These are phyloP conservation scores for Podaxis carcinomalis DNA, from an alignment of 768 basidiomycete species.

Conservation along the genomic window DNA sequence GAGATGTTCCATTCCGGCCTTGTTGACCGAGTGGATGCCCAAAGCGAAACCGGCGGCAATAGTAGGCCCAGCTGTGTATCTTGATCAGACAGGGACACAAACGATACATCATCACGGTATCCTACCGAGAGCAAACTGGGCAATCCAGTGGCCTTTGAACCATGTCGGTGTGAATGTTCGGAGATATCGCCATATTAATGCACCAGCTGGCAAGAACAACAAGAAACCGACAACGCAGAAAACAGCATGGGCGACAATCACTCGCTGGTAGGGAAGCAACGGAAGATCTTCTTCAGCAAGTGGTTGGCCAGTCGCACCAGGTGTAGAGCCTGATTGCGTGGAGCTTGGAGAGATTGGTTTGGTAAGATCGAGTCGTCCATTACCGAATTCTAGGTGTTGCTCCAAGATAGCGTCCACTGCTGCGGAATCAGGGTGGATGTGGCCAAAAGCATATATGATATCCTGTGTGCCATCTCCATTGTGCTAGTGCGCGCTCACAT, in stretches of 20 bases:
- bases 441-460: conserved; percentile 61
- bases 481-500: conserved; percentile 26
- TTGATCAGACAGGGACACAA: background rate
- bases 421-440: conserved; percentile 40
- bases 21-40: conserved; percentile 35
- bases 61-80: conserved; percentile 33
- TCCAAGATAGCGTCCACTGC: conserved; percentile 39
- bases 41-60: conserved; percentile 42
- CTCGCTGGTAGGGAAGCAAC: conserved; percentile 40
- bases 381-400: conserved; percentile 45
- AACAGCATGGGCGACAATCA: conserved; percentile 53
- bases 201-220: conserved; percentile 48
- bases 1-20: conserved; percentile 31
- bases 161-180: conserved; percentile 45
- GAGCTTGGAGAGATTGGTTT: conserved; percentile 22
- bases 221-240: conserved; percentile 48
- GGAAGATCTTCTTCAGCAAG: conserved; percentile 24
- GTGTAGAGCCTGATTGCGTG: conserved; percentile 13
- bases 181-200: conserved; percentile 48
- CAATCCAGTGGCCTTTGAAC: conserved; percentile 50
- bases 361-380: conserved; percentile 42
- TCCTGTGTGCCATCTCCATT: conserved; percentile 34
- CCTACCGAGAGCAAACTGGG: background rate
- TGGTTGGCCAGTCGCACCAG: conserved; percentile 9
- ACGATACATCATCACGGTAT: background rate